Conservation (phyloP, 176 grass and related monocot genomes). For the Tillandsia leiboldiana region DNA sequence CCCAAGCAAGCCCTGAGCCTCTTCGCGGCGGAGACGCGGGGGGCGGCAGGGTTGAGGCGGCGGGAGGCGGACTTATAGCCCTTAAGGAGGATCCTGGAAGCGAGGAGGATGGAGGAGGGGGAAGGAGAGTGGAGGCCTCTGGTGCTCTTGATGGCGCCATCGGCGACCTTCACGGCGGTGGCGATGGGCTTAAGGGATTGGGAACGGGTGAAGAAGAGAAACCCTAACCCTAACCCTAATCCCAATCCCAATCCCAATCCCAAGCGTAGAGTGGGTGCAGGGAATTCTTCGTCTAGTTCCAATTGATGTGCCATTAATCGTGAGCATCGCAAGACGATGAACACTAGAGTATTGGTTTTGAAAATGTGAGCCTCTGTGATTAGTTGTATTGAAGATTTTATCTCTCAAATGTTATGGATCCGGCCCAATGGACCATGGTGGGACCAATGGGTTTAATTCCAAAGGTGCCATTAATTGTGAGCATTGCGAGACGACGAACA, state of each 20-base stretch:
- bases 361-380: too few species aligned
- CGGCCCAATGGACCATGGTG: too few species aligned
- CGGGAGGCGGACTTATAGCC: conserved; percentile 59
- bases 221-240: conserved; percentile 36
- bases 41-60: conserved; percentile 23
- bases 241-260: conserved; percentile 19
- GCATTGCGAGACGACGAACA: too few species aligned
- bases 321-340: neutral
- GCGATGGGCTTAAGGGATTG: conserved; percentile 51
- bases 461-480: too few species aligned
- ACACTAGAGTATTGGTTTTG: too few species aligned
- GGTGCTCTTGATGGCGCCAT: conserved; percentile 47
- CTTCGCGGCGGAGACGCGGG: conserved; percentile 10
- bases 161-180: conserved; percentile 45
- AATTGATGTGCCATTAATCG: neutral
- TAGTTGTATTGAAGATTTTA: too few species aligned
- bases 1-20: conserved; percentile 46
- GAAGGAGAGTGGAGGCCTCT: conserved; percentile 39
- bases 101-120: conserved; percentile 43
- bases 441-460: too few species aligned
- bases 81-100: conserved; percentile 68
- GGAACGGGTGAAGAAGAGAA: conserved; percentile 38
- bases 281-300: neutral
- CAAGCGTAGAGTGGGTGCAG: neutral
- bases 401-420: too few species aligned